Evolutionary conservation across 345 rosid genomes (phyloP).

Genomic region (Eucalyptus viminalis): DNA sequence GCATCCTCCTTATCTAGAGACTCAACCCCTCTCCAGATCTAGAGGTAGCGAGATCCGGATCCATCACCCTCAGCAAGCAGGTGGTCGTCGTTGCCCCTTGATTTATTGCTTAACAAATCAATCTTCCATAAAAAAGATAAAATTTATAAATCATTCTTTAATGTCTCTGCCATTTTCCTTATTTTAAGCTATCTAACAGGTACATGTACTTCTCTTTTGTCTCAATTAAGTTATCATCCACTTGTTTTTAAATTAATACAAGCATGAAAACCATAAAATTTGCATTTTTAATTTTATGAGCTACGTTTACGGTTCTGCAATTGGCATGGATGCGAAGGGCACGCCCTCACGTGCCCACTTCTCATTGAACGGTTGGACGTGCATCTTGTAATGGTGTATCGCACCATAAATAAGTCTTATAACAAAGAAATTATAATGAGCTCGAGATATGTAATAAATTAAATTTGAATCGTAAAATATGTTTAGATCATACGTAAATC

Average conservation of each 20-base stretch:
- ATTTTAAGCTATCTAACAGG: neutral
- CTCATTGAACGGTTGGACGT: neutral
- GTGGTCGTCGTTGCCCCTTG: too few relatives aligned
- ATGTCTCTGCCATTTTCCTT: too few relatives aligned
- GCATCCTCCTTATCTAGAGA: too few relatives aligned
- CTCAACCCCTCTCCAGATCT: fast-evolving
- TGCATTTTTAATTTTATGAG: neutral
- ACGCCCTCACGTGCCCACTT: neutral
- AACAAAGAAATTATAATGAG: neutral
- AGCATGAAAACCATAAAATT: neutral
- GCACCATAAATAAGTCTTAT: neutral
- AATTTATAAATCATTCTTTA: too few relatives aligned
- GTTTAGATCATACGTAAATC: neutral
- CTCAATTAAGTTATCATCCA: neutral
- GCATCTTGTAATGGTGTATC: fast-evolving
- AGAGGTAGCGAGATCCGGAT: too few relatives aligned
- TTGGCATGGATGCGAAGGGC: neutral
- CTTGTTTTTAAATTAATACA: neutral
- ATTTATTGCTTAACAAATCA: too few relatives aligned
- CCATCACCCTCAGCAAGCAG: fast-evolving
- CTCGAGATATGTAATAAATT: neutral
- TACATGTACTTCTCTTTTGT: neutral
- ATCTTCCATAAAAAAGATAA: too few relatives aligned
- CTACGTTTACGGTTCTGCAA: neutral
- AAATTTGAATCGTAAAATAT: neutral